Percentiles rank a stretch among this genome's conserved stretches.
Conservation (phyloP, 208 protist species). For the Strigomonas oncopelti region DNA sequence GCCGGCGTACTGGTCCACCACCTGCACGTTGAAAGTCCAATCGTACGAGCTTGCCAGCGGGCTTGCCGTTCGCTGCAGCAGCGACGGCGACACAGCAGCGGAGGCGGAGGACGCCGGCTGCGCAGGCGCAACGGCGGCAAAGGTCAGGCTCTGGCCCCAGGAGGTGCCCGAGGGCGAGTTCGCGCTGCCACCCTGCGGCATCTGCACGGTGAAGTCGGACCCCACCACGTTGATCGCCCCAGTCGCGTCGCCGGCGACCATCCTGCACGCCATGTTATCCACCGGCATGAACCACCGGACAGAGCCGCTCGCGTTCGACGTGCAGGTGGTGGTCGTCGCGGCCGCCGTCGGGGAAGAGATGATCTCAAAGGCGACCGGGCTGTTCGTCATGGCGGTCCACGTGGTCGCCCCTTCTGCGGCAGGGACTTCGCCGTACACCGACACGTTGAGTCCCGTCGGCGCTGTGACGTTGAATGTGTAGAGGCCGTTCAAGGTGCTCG, state of each 20-base stretch:
- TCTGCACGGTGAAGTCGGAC: conserved; percentile 45
- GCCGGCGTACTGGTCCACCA: conserved; percentile 33
- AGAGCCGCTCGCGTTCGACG: conserved; percentile 39
- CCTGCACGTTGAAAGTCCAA: conserved; percentile 33
- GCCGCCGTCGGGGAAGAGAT: conserved; percentile 53
- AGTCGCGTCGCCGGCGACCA: conserved; percentile 33
- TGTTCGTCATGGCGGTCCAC: conserved; percentile 54
- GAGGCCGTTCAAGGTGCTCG: conserved; percentile 44
- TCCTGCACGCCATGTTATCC: conserved; percentile 44
- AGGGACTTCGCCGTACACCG: conserved; percentile 39
- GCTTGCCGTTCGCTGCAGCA: neutral
- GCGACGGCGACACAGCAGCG: no score
- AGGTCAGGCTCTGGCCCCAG: conserved; percentile 23
- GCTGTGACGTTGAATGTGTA: conserved; percentile 52
- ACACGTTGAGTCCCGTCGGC: conserved; percentile 14
- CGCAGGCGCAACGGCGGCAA: conserved; percentile 30
- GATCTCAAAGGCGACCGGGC: conserved; percentile 55
- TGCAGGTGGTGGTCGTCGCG: conserved; percentile 39
- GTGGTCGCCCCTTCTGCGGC: conserved; percentile 8
- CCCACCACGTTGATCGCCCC: conserved; percentile 57
- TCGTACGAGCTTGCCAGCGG: conserved; percentile 23
- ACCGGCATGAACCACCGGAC: conserved; percentile 47
- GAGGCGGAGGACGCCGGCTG: conserved; percentile 1
- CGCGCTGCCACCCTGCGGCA: conserved; percentile 53
- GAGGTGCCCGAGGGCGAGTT: conserved; percentile 8